Conservation (phyloP, 2,329 filamentous ascomycete genomes). For the Exophiala oligosperma region DNA sequence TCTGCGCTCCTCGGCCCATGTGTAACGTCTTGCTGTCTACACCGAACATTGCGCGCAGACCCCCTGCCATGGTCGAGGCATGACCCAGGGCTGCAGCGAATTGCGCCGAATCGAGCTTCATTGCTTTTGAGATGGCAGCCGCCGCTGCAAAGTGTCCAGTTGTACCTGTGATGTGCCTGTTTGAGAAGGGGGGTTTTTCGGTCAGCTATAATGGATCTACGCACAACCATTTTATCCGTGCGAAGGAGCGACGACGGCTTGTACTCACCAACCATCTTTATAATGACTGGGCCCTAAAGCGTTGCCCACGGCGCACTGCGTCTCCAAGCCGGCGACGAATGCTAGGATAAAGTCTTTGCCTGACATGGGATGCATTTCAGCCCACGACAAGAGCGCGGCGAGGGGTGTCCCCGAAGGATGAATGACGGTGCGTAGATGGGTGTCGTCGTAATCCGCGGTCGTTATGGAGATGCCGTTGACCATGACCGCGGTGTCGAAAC, state of each 20-base stretch:
- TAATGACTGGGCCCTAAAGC: constrained; percentile 56
- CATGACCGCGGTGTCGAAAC: constrained; percentile 45
- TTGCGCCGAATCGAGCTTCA: constrained; percentile 40
- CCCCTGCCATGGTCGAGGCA: constrained; percentile 55
- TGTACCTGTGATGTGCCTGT: constrained; percentile 51
- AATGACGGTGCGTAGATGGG: constrained; percentile 56
- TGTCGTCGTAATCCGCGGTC: constrained; percentile 59
- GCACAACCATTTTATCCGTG: too few relatives aligned
- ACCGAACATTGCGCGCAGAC: constrained; percentile 57
- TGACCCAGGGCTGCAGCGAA: constrained; percentile 54
- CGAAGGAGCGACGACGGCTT: too few relatives aligned
- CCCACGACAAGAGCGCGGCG: constrained; percentile 50
- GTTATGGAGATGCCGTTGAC: constrained; percentile 57
- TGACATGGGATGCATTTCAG: constrained; percentile 41
- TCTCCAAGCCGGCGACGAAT: constrained; percentile 53
- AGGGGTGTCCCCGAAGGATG: constrained; percentile 55
- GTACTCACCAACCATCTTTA: constrained; percentile 51
- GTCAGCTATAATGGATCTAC: not conserved
- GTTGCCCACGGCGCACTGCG: constrained; percentile 53
- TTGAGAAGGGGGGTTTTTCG: not conserved
- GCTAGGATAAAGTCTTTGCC: constrained; percentile 53
- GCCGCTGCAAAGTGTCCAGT: constrained; percentile 55
- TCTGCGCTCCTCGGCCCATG: constrained; percentile 54
- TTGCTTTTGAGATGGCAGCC: constrained; percentile 51
- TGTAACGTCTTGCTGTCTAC: constrained; percentile 58